Percentiles rank a stretch among this genome's conserved stretches.
phyloP scores from a whole-genome alignment of 2,329 filamentous ascomycete species.

The Alternaria sp. region DNA sequence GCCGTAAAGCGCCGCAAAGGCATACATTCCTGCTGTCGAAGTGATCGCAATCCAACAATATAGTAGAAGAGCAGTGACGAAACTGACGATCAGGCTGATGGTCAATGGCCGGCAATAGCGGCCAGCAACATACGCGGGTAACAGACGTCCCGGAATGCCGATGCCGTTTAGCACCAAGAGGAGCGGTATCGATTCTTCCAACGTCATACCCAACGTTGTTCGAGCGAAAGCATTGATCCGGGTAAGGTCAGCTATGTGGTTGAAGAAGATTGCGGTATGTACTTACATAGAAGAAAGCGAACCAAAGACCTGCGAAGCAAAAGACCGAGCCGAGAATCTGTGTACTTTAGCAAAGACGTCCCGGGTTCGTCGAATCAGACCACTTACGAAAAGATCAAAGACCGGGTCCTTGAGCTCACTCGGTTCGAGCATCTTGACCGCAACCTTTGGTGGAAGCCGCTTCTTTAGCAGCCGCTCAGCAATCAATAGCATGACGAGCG shows the following conservation, averaged over 20 bases:
- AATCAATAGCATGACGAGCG: conserved; percentile 62
- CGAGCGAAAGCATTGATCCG: conserved; percentile 49
- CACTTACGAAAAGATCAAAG: conserved; percentile 23
- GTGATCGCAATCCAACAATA: conserved; percentile 53
- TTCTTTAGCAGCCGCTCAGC: conserved; percentile 27
- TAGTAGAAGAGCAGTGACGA: conserved; percentile 51
- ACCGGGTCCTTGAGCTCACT: conserved; percentile 24
- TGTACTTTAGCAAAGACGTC: conserved; percentile 37
- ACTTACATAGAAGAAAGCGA: conserved; percentile 50
- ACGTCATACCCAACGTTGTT: conserved; percentile 58
- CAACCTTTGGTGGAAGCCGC: conserved; percentile 21
- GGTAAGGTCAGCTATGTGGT: not conserved
- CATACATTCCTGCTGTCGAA: conserved; percentile 47
- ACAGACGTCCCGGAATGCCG: conserved; percentile 57
- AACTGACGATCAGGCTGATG: conserved; percentile 47
- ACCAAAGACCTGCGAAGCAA: conserved; percentile 42
- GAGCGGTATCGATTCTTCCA: conserved; percentile 45
- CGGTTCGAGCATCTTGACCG: conserved; percentile 19
- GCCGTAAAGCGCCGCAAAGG: conserved; percentile 55
- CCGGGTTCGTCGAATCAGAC: conserved; percentile 24
- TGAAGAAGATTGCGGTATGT: not conserved
- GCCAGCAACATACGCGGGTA: conserved; percentile 55
- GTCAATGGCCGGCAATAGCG: conserved; percentile 51
- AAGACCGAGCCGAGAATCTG: conserved; percentile 38
- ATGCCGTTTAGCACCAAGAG: conserved; percentile 55